Evolutionary conservation across 2,329 filamentous ascomycete genomes (phyloP).

Genomic region (Cryphonectria naterciae): DNA sequence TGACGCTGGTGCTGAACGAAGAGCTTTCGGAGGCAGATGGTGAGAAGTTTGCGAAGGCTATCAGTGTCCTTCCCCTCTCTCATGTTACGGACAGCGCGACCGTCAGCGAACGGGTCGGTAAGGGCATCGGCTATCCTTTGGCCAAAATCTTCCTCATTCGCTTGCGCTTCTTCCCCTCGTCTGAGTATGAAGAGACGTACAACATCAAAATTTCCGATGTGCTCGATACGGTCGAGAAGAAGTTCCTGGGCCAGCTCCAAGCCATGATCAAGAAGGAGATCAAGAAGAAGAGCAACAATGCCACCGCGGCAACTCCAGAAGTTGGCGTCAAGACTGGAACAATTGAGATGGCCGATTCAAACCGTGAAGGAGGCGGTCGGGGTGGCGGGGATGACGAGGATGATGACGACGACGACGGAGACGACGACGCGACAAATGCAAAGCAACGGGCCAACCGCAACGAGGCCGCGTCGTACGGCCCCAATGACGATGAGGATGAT

Average conservation of each 20-base stretch:
- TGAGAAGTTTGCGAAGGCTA: constrained; percentile 86
- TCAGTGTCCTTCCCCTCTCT: constrained; percentile 82
- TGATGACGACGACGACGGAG: constrained; percentile 74
- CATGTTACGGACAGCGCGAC: constrained; percentile 81
- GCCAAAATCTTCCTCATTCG: constrained; percentile 86
- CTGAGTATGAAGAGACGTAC: constrained; percentile 85
- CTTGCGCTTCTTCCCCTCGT: constrained; percentile 80
- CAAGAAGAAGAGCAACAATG: constrained; percentile 74
- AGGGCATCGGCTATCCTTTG: constrained; percentile 67
- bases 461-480: constrained; percentile 86
- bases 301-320: constrained; percentile 74
- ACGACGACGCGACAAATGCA: constrained; percentile 75
- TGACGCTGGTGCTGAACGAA: constrained; percentile 79
- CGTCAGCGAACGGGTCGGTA: constrained; percentile 79
- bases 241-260: constrained; percentile 75
- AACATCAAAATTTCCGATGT: constrained; percentile 81
- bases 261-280: constrained; percentile 75
- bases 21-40: constrained; percentile 71
- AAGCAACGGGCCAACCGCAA: constrained; percentile 77
- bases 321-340: constrained; percentile 62
- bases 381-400: constrained; percentile 53
- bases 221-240: constrained; percentile 75
- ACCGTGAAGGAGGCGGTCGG: constrained; percentile 42
- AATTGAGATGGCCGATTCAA: constrained; percentile 53
- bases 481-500: constrained; percentile 89